A percentile compares a stretch with the other conserved stretches of the same genome.
These are phyloP conservation scores for Macrolepiota dolichaula DNA, from an alignment of 768 basidiomycete species.

Conservation along the genomic window DNA sequence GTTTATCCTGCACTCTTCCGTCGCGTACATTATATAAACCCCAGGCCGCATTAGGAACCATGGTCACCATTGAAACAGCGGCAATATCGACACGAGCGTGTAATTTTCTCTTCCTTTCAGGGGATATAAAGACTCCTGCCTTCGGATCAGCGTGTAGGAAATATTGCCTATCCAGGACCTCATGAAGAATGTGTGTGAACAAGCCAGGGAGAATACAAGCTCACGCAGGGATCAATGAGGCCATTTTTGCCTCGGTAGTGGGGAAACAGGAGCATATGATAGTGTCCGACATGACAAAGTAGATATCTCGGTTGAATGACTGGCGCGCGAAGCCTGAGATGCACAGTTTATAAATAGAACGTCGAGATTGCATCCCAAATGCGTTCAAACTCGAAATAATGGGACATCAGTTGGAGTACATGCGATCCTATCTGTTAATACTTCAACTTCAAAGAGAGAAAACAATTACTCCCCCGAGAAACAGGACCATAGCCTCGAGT, in stretches of 20 bases:
- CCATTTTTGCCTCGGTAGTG: not conserved
- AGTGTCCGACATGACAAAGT: not conserved
- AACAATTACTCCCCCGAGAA: too few relatives aligned
- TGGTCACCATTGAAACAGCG: not conserved
- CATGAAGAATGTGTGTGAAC: not conserved
- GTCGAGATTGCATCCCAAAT: not conserved
- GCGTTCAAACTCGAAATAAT: not conserved
- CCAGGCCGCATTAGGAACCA: not conserved
- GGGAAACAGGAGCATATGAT: not conserved
- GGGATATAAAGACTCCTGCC: not conserved
- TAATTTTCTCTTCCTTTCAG: not conserved
- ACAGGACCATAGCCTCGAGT: too few relatives aligned
- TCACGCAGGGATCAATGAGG: not conserved
- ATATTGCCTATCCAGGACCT: not conserved
- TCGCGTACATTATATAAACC: not conserved
- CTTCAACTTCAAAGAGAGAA: not conserved
- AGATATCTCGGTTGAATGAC: not conserved
- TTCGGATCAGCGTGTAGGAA: not conserved
- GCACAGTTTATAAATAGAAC: not conserved
- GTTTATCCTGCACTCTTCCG: conserved; percentile 9
- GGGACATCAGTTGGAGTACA: not conserved
- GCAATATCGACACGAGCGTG: not conserved
- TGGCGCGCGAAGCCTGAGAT: not conserved
- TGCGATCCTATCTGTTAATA: not conserved
- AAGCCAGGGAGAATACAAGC: not conserved